Evolutionary conservation across 2,329 filamentous ascomycete genomes (phyloP).

Genomic region (Fusarium subtropicale): DNA sequence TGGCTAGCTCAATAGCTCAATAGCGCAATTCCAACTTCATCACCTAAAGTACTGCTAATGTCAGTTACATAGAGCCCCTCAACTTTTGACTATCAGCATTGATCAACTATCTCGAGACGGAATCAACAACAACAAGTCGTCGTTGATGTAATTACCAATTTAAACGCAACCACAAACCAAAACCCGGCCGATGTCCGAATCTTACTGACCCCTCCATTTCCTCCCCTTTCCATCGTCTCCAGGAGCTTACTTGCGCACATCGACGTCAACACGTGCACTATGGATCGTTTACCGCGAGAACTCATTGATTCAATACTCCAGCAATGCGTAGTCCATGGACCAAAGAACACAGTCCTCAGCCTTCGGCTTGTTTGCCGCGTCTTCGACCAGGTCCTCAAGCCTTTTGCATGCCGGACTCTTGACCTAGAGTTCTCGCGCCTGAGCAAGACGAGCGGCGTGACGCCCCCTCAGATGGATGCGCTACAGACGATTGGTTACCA

Average conservation of each 20-base stretch:
- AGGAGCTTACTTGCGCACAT: neutral
- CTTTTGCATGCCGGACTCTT: conserved; percentile 60
- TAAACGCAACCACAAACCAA: conserved; percentile 1
- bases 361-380: conserved; percentile 62
- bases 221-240: conserved; percentile 5
- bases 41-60: neutral
- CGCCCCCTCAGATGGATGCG: conserved; percentile 54
- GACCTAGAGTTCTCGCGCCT: conserved; percentile 64
- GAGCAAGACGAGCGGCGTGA: conserved; percentile 51
- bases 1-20: conserved; percentile 9
- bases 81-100: neutral
- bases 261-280: conserved; percentile 36
- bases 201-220: conserved; percentile 17
- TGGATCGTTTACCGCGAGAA: conserved; percentile 62
- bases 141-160: neutral
- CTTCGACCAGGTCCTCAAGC: conserved; percentile 61
- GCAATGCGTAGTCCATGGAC: conserved; percentile 54
- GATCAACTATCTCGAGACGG: neutral
- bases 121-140: neutral
- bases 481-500: conserved; percentile 60
- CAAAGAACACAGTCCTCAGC: conserved; percentile 59
- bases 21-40: conserved; percentile 17
- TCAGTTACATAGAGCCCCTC: neutral
- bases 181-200: conserved; percentile 27
- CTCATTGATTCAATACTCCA: conserved; percentile 60